phyloP scores from a whole-genome alignment of 1,284 basidiomycete species.

The Leucoagaricus sp. region DNA sequence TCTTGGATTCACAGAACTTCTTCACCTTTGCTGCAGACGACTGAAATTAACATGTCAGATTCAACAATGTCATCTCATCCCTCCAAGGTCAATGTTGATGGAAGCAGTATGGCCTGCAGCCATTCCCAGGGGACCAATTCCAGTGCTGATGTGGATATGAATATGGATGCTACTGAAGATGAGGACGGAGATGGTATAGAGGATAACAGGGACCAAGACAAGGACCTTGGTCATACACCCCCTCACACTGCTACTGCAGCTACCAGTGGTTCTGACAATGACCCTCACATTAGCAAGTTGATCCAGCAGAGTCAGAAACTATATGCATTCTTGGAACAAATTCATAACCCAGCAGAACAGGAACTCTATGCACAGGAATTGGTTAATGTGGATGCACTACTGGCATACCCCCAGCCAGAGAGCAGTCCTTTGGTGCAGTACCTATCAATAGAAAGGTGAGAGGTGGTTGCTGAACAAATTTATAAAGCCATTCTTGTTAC shows the following conservation, averaged over 20 bases:
- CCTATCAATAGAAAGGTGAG: conserved; percentile 69
- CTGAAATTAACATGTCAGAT: conserved; percentile 8
- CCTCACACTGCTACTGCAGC: not conserved
- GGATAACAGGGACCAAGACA: not conserved
- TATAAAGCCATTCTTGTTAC: conserved; percentile 81
- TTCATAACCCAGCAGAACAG: conserved; percentile 55
- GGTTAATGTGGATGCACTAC: conserved; percentile 67
- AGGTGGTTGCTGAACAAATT: conserved; percentile 82
- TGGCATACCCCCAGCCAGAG: conserved; percentile 79
- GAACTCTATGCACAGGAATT: conserved; percentile 69
- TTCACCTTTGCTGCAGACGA: conserved; percentile 18
- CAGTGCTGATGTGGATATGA: not conserved
- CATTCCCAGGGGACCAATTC: not conserved
- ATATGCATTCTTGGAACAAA: conserved; percentile 51
- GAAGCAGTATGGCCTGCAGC: not conserved
- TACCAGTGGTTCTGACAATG: not conserved
- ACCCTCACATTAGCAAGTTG: conserved; percentile 30
- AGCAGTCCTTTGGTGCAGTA: conserved; percentile 69
- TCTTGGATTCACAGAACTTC: conserved; percentile 78
- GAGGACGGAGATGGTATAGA: not conserved
- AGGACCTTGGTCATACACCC: not conserved
- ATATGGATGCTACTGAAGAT: not conserved
- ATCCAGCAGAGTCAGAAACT: conserved; percentile 64
- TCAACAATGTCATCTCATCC: conserved; percentile 11
- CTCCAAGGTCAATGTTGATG: conserved; percentile 12